phyloP scores from a whole-genome alignment of 495 filamentous ascomycete species.

The Penicillium herquei region DNA sequence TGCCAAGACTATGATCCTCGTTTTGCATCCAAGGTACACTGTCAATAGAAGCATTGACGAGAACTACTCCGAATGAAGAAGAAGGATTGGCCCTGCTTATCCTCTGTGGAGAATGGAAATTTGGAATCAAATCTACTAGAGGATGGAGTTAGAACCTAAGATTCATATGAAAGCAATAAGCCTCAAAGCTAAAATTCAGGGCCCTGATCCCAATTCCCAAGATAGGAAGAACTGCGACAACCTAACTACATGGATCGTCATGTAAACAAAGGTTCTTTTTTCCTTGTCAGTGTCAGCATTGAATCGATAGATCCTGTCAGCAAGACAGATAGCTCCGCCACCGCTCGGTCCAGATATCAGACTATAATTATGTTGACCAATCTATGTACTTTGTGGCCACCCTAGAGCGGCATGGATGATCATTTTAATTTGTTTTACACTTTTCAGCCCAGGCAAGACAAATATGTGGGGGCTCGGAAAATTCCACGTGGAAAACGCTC shows the following conservation, averaged over 20 bases:
- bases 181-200: not conserved
- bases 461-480: constrained; percentile 5
- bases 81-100: not conserved
- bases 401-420: not conserved
- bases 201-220: not conserved
- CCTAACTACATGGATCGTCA: no score
- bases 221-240: not conserved
- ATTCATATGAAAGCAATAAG: not conserved
- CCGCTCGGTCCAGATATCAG: not conserved
- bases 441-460: not conserved
- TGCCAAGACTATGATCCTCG: constrained; percentile 1
- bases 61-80: no score
- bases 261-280: no score
- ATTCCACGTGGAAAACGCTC: constrained; percentile 15
- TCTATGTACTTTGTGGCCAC: not conserved
- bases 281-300: no score
- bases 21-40: not conserved
- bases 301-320: not conserved
- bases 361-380: not conserved
- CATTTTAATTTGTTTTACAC: constrained; percentile 1
- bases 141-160: not conserved
- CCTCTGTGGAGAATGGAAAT: not conserved
- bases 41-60: not conserved
- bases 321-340: not conserved
- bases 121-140: constrained; percentile 1